These are phyloP conservation scores for Linnemannia schmuckeri DNA, from an alignment of 192 early-diverging fungal genomes.

Conservation along the genomic window DNA sequence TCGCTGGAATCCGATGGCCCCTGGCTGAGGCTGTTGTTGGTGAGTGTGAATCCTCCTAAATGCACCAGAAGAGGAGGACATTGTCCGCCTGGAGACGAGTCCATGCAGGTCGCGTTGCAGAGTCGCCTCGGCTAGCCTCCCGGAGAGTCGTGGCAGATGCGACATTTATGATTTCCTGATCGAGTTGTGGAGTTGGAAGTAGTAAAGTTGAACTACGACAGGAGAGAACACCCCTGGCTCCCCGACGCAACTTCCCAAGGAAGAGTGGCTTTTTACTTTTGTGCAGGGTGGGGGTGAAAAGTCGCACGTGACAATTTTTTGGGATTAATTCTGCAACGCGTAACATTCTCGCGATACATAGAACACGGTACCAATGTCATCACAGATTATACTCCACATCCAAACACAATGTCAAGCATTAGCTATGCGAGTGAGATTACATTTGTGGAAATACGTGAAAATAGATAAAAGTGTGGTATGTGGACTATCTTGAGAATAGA, in stretches of 20 bases:
- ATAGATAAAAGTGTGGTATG: constrained; percentile 2
- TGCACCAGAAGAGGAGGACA: not conserved
- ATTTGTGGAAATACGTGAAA: constrained; percentile 2
- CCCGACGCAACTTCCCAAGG: not conserved
- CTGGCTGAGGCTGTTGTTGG: not conserved
- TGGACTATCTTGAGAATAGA: constrained; percentile 1
- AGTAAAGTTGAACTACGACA: not conserved
- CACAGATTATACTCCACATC: too few relatives aligned
- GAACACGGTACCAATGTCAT: not conserved
- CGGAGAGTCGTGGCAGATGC: constrained; percentile 28
- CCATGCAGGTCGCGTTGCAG: constrained; percentile 3
- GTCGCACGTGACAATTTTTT: not conserved
- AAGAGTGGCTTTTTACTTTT: not conserved
- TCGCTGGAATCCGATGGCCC: not conserved
- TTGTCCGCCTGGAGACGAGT: not conserved
- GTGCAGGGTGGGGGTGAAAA: too few relatives aligned
- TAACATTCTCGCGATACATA: not conserved
- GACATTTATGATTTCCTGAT: constrained; percentile 21
- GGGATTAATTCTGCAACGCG: not conserved
- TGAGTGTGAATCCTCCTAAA: constrained; percentile 14
- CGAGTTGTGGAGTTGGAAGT: not conserved
- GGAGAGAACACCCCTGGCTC: not conserved
- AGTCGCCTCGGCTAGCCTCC: constrained; percentile 5
- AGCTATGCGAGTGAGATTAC: not conserved
- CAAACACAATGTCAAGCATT: not conserved